These are phyloP conservation scores for Tephrocybe rancida DNA, from an alignment of 768 basidiomycete genomes.

Conservation along the genomic window DNA sequence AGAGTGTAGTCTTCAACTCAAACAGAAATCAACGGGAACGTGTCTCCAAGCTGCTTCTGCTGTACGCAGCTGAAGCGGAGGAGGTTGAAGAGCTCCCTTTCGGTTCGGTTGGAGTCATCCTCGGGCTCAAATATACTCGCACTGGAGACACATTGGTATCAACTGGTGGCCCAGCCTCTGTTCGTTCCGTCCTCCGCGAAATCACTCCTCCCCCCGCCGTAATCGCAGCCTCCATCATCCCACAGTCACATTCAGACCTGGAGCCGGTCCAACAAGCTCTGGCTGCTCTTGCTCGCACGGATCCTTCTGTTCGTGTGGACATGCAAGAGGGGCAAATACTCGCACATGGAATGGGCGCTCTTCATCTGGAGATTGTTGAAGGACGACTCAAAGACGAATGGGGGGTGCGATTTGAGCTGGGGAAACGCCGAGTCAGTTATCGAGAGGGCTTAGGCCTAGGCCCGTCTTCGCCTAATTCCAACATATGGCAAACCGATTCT, in stretches of 20 bases:
- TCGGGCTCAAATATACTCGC: constrained; percentile 81
- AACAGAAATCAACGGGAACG: constrained; percentile 73
- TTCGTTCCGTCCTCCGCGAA: constrained; percentile 51
- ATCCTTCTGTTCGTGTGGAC: constrained; percentile 85
- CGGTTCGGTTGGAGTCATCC: constrained; percentile 82
- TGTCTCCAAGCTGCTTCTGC: constrained; percentile 70
- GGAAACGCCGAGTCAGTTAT: constrained; percentile 77
- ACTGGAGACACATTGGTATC: constrained; percentile 86
- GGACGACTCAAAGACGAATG: constrained; percentile 81
- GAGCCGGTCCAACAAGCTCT: constrained; percentile 79
- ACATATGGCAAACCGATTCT: constrained; percentile 65
- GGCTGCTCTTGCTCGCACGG: constrained; percentile 73
- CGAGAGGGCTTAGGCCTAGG: constrained; percentile 58
- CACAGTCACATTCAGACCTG: constrained; percentile 78
- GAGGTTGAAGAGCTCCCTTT: constrained; percentile 82
- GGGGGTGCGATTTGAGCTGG: constrained; percentile 77
- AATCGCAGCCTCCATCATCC: constrained; percentile 82
- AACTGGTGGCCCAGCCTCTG: constrained; percentile 37
- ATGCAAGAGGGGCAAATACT: constrained; percentile 82
- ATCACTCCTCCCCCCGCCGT: constrained; percentile 82
- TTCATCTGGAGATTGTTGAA: constrained; percentile 90
- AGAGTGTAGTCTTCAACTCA: constrained; percentile 62
- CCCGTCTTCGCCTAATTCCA: constrained; percentile 30
- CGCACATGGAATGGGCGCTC: constrained; percentile 80
- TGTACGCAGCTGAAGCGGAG: constrained; percentile 76